Conservation (phyloP, 495 filamentous ascomycete species). For the Penicillium soppii region DNA sequence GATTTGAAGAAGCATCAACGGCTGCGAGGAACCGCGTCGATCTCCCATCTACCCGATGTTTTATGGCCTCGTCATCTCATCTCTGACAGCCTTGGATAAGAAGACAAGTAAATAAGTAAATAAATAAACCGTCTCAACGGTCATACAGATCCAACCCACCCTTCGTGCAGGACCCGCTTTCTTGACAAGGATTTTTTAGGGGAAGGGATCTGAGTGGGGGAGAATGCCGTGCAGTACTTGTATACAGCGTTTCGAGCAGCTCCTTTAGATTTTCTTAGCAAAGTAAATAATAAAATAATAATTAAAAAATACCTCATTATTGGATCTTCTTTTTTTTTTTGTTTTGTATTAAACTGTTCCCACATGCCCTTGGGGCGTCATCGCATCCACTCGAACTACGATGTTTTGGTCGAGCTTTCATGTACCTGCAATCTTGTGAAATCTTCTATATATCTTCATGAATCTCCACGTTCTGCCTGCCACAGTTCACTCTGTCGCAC, state of each 20-base stretch:
- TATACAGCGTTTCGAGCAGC: conserved; percentile 20
- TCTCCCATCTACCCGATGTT: conserved; percentile 41
- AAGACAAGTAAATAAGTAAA: not conserved
- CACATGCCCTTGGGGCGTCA: conserved; percentile 6
- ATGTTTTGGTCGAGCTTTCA: not conserved
- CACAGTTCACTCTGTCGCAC: conserved; percentile 1
- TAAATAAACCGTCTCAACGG: conserved; percentile 12
- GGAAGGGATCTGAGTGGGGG: conserved; percentile 8
- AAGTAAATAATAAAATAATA: not conserved
- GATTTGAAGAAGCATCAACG: conserved; percentile 41
- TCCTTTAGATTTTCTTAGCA: conserved; percentile 16
- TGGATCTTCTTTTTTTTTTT: conserved; percentile 3
- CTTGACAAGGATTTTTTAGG: conserved; percentile 14
- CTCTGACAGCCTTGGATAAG: too few species aligned
- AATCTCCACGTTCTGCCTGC: not conserved
- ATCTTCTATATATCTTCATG: not conserved
- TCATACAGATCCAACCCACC: conserved; percentile 20
- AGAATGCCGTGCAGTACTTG: conserved; percentile 19
- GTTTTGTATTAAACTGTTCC: conserved; percentile 8
- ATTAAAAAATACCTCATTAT: not conserved
- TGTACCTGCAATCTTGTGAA: not conserved
- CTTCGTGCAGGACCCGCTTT: conserved; percentile 28
- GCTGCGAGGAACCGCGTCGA: conserved; percentile 47
- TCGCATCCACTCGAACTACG: conserved; percentile 4
- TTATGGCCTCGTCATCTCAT: conserved; percentile 12